These are phyloP conservation scores for Echinosophora koreensis DNA, from an alignment of 306 rosid species.

Conservation along the genomic window DNA sequence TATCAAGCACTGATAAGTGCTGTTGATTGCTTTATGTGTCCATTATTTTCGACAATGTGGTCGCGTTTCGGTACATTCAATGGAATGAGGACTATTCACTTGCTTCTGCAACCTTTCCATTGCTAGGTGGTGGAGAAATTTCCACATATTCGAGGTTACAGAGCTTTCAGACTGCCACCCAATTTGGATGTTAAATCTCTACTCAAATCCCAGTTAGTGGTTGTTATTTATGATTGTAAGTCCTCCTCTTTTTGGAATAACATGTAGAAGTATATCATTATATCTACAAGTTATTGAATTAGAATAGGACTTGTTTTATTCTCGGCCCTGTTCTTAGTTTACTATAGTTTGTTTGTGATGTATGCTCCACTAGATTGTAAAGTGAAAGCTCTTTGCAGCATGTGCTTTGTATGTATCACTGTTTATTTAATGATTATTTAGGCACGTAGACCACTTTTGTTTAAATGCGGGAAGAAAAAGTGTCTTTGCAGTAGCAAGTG, in stretches of 20 bases:
- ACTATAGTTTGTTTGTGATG: constrained; percentile 26
- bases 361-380: constrained; percentile 19
- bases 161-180: constrained; percentile 68
- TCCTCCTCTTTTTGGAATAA: constrained; percentile 32
- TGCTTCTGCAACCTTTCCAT: not conserved
- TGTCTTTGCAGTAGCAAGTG: not conserved
- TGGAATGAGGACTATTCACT: constrained; percentile 35
- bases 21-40: constrained; percentile 23
- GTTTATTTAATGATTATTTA: constrained; percentile 1
- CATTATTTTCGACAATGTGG: constrained; percentile 21
- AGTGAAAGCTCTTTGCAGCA: constrained; percentile 8
- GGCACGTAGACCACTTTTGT: not conserved
- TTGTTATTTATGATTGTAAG: constrained; percentile 74
- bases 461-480: not conserved
- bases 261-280: not conserved
- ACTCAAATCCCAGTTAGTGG: constrained; percentile 79
- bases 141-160: constrained; percentile 79
- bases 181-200: constrained; percentile 64
- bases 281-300: constrained; percentile 2
- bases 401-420: constrained; percentile 24
- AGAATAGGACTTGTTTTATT: constrained; percentile 31
- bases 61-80: not conserved
- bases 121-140: constrained; percentile 82
- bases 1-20: constrained; percentile 22
- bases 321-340: constrained; percentile 6